Conservation (phyloP, 495 filamentous ascomycete species). For the Neurospora pannonica region DNA sequence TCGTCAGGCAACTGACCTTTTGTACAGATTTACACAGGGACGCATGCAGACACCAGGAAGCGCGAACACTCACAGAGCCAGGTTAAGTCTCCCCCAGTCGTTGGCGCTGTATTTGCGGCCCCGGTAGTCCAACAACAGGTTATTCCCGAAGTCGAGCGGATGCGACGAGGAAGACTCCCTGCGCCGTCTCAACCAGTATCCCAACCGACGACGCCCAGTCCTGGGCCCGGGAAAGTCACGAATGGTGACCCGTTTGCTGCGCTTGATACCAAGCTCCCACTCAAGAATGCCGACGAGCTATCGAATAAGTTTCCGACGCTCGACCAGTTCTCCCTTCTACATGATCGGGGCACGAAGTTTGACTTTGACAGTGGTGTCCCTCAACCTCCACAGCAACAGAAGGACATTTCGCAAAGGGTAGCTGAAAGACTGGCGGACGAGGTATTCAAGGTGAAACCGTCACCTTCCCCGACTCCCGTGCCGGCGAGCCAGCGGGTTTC, state of each 20-base stretch:
- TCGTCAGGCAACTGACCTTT: constrained; percentile 10
- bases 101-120: constrained; percentile 61
- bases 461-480: constrained; percentile 9
- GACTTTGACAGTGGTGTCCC: constrained; percentile 60
- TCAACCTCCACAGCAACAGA: constrained; percentile 36
- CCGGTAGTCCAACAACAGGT: constrained; percentile 57
- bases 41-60: constrained; percentile 29
- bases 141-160: constrained; percentile 87
- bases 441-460: constrained; percentile 38
- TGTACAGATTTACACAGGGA: constrained; percentile 69
- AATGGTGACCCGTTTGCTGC: constrained; percentile 84
- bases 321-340: constrained; percentile 85
- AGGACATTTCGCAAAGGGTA: constrained; percentile 62
- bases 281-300: constrained; percentile 60
- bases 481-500: constrained; percentile 24
- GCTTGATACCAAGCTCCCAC: constrained; percentile 56
- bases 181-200: constrained; percentile 33
- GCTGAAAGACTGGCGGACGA: constrained; percentile 83
- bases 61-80: constrained; percentile 18
- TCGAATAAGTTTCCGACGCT: constrained; percentile 80
- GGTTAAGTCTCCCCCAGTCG: constrained; percentile 42
- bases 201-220: constrained; percentile 49
- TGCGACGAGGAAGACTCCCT: constrained; percentile 79
- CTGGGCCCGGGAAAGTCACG: constrained; percentile 62
- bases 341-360: constrained; percentile 78